Evolutionary conservation across 768 basidiomycete genomes (phyloP), one percentile per base, ranked within the genome.

Genomic region (Mycena maculata): DNA sequence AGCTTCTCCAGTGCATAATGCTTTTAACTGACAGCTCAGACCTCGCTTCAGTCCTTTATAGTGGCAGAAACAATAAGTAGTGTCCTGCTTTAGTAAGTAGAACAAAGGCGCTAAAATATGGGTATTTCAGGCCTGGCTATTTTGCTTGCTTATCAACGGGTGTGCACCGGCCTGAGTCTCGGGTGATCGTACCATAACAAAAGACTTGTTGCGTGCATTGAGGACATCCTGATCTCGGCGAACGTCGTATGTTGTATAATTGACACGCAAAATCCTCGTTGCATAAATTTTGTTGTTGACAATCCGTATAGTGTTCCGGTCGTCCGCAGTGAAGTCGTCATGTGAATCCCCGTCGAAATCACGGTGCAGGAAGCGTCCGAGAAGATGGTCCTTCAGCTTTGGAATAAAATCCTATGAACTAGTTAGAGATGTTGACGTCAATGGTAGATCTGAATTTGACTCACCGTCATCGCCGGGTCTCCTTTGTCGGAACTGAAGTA

Each of bases 201-300:
- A 71, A 0, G 72, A 31, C 7, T 78, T 72, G 0, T 68, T 73
- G 0, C 50, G 12, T 3, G 75, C 69, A n/a, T 80, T 78, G 38
- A 83, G 67, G 0, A 65, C 47, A 52, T 83, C 79, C 62, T 80
- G 78, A 16, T 66, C 13, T 67, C 67, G 74, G 0, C 73, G 75
- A 18, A 80, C 63, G 67, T 83, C 76, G 68, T 82, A 83, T 0
- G 79, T 80, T 0, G 79, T 81, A 61, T 79, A 80, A 70, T 80
- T 79, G 61, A 81, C 49, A 0, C 74, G 77, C 9, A 81, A 22
- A 25, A 68, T 68, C 28, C 71, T 71, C 22, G 76, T 74, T 11
- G 20, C 44, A 59, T 73, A 83, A 23, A 81, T 72, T 47, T n/a
- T 65, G 72, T 76, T 76, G 55, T 68, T 36, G 4, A 48, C 48